Base-by-base conservation (phyloP, 257 asterid genomes). In the Solanum virginianum region DNA sequence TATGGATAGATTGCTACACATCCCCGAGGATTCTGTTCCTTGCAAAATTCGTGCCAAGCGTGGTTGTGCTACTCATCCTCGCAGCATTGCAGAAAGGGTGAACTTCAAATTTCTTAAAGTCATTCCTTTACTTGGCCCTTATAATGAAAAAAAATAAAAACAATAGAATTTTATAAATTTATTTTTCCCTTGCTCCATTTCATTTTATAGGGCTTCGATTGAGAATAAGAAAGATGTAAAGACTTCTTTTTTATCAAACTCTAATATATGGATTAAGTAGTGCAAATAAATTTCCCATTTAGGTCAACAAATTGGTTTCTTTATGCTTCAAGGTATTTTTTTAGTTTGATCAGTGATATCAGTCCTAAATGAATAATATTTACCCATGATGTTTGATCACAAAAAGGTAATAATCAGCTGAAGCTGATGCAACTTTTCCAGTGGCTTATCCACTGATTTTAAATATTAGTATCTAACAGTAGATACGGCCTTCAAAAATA, bases 1-100 rank as follows among this genome's bases (percentile, higher is more conserved):
- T 47, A 90, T 93, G 95, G 98, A 95, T 80, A 95, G 94, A 83
- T 82, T 92, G 81, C 84, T 95, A 20, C 87, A 92, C 90, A 92
- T 95, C 71, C 98, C 98, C 5, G 93, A 90, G 45, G 98, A 93
- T 90, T 93, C 98, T 10, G 94, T 95, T 29, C 92, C 98, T 4
- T 95, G 98, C 90, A 95, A 93, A 88, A 92, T 93, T 82, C 98
- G 98, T 68, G 98, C 98, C 17, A 95, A 95, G 89, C 98, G 98
- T 18, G 98, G 98, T 51, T 95, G 88, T 80, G 98, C 98, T 80
- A 95, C 98, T 10, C 98, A 95, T 89, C 98, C 98, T 87, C 98
- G 98, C 57, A 95, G 98, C 92, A 94, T 95, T 87, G 98, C 98
- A 32, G 98, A 95, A 86, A 87, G 98, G 92, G 98, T 94, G 66